Conservation (phyloP, 1,284 basidiomycete genomes). For the Dichomitus squalens region DNA sequence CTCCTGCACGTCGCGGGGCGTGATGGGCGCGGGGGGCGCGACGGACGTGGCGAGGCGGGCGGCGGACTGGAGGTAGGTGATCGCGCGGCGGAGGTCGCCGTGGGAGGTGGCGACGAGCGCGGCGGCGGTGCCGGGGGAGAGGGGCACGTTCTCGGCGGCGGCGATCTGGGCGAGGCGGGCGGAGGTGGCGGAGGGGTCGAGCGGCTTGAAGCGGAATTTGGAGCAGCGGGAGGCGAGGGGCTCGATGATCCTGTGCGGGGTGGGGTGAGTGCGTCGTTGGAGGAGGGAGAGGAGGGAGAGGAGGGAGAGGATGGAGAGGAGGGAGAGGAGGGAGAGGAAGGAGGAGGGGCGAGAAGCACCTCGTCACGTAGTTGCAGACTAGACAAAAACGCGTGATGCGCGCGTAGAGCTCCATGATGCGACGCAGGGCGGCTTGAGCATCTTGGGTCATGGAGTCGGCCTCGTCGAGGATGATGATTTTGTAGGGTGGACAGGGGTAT, state of each 20-base stretch:
- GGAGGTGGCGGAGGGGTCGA: constrained; percentile 80
- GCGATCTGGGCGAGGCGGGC: constrained; percentile 85
- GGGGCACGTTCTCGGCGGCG: constrained; percentile 53
- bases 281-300: background rate
- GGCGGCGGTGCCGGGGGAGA: constrained; percentile 59
- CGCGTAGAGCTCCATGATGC: constrained; percentile 99
- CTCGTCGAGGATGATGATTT: constrained; percentile 98
- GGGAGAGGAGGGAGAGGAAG: background rate
- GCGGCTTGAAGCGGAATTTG: constrained; percentile 97
- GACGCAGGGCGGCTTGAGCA: constrained; percentile 91
- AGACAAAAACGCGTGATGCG: constrained; percentile 97
- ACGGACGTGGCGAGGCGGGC: constrained; percentile 80
- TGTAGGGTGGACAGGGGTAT: constrained; percentile 98
- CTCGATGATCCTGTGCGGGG: constrained; percentile 87
- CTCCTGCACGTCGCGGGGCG: constrained; percentile 84
- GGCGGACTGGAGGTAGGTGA: constrained; percentile 97
- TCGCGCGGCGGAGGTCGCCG: constrained; percentile 96
- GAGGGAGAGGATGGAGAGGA: background rate
- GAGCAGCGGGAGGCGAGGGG: constrained; percentile 98
- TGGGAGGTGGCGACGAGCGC: constrained; percentile 81
- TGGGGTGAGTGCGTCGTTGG: background rate
- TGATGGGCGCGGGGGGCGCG: constrained; percentile 72
- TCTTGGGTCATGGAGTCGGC: constrained; percentile 99
- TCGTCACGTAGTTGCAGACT: constrained; percentile 99
- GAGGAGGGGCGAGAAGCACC: constrained; percentile 50